Conservation (phyloP, 495 filamentous ascomycete genomes). For the Tuber aestivum region DNA sequence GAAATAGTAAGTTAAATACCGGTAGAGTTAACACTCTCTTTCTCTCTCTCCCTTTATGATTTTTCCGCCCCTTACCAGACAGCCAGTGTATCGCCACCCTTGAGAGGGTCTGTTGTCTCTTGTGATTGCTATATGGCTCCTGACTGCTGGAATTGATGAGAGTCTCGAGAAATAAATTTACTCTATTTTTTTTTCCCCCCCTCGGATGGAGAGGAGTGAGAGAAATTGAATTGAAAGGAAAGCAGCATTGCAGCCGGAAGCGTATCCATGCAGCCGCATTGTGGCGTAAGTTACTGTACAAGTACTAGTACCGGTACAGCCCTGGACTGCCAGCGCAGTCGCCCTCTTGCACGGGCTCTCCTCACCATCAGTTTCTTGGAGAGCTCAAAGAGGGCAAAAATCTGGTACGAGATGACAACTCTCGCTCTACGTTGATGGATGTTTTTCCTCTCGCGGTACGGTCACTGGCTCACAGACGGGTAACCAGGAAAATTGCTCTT, state of each 20-base stretch:
- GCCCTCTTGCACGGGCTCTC: neutral
- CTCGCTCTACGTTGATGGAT: neutral
- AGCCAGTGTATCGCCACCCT: neutral
- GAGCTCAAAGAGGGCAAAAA: neutral
- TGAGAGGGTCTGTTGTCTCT: neutral
- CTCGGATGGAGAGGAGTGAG: neutral
- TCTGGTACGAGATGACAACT: neutral
- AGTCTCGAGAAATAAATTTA: neutral
- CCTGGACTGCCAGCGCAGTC: slow-evolving; percentile 17
- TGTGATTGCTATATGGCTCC: neutral
- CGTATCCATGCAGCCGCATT: slow-evolving; percentile 11
- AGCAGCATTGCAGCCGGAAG: slow-evolving; percentile 9
- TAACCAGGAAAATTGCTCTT: neutral
- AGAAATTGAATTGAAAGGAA: slow-evolving; percentile 7
- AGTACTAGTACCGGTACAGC: neutral
- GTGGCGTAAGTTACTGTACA: slow-evolving; percentile 15
- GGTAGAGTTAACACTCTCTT: neutral
- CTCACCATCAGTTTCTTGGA: neutral
- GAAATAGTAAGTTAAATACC: neutral
- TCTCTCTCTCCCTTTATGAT: neutral
- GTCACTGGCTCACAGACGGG: neutral
- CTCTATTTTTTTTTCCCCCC: neutral
- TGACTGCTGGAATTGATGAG: neutral
- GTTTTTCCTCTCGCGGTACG: neutral
- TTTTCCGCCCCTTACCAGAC: neutral